phyloP scores from a whole-genome alignment of 2,329 filamentous ascomycete genomes.

The Nothophoma quercina region DNA sequence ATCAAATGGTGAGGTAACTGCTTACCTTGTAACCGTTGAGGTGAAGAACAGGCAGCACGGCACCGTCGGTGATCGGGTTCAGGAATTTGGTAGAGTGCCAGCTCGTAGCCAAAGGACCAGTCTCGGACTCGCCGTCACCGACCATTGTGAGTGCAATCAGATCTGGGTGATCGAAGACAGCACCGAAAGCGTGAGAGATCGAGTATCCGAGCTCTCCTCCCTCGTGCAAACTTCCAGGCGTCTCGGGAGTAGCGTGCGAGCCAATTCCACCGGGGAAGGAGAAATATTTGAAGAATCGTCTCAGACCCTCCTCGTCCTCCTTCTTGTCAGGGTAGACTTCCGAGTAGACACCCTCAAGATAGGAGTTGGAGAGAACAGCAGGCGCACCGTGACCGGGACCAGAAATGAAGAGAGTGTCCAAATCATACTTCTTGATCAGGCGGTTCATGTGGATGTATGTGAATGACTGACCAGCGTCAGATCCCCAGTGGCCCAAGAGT shows the following conservation, averaged over 20 bases:
- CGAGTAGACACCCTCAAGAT: constrained; percentile 78
- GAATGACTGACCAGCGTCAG: constrained; percentile 81
- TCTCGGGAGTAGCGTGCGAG: constrained; percentile 80
- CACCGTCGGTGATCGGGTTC: constrained; percentile 79
- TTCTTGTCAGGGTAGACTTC: constrained; percentile 80
- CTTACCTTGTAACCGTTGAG: constrained; percentile 83
- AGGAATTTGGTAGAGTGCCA: constrained; percentile 87
- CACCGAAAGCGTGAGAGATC: constrained; percentile 78
- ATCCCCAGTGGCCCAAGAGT: constrained; percentile 80
- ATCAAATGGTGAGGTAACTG: background rate
- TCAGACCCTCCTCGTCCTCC: constrained; percentile 72
- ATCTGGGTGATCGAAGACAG: constrained; percentile 77
- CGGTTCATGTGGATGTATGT: constrained; percentile 85
- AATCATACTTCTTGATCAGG: constrained; percentile 79
- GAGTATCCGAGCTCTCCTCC: constrained; percentile 85
- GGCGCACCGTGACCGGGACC: constrained; percentile 82
- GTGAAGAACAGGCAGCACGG: constrained; percentile 78
- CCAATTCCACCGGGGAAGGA: constrained; percentile 82
- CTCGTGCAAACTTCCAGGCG: constrained; percentile 78
- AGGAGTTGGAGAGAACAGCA: constrained; percentile 77
- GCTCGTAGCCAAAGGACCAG: constrained; percentile 77
- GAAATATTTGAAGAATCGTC: constrained; percentile 82
- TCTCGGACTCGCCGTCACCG: constrained; percentile 83
- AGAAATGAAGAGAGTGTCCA: constrained; percentile 76
- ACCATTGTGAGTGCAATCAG: constrained; percentile 81